These are phyloP conservation scores for Cerioporus squamosus DNA, from an alignment of 1,284 basidiomycete species.

Conservation along the genomic window DNA sequence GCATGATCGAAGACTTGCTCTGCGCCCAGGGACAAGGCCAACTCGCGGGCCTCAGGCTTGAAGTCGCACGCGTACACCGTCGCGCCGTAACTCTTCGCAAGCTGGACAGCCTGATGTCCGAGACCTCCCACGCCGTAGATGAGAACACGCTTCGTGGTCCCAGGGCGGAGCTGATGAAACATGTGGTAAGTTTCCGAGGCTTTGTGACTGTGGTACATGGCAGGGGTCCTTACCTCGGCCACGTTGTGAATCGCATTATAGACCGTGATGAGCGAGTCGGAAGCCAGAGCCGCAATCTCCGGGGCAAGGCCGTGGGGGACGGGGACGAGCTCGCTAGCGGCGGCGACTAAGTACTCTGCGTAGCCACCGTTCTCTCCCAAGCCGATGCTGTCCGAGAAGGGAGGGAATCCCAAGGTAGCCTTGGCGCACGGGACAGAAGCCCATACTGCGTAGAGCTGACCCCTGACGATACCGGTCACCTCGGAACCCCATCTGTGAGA, in stretches of 20 bases:
- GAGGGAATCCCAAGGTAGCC: slow-evolving; percentile 8
- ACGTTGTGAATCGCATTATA: slow-evolving; percentile 31
- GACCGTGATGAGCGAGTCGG: slow-evolving; percentile 31
- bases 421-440: slow-evolving; percentile 13
- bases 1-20: slow-evolving; percentile 27
- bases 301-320: slow-evolving; percentile 30
- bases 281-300: slow-evolving; percentile 29
- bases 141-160: slow-evolving; percentile 24
- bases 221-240: slow-evolving; percentile 20
- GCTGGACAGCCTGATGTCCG: slow-evolving; percentile 35
- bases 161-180: slow-evolving; percentile 11
- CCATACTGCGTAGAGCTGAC: slow-evolving; percentile 25
- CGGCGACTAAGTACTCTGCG: slow-evolving; percentile 28
- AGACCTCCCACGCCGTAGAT: slow-evolving; percentile 37
- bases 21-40: slow-evolving; percentile 32
- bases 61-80: slow-evolving; percentile 32
- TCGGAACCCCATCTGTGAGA: slow-evolving; percentile 15
- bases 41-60: slow-evolving; percentile 27
- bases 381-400: slow-evolving; percentile 19
- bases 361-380: slow-evolving; percentile 31
- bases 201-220: no score
- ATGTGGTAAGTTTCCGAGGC: background rate
- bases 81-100: slow-evolving; percentile 30
- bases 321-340: slow-evolving; percentile 24
- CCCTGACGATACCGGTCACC: slow-evolving; percentile 18